Percentiles rank a stretch among this genome's conserved stretches.
These are phyloP conservation scores for Crithidia mellificae DNA, from an alignment of 208 protist genomes.

Conservation along the genomic window DNA sequence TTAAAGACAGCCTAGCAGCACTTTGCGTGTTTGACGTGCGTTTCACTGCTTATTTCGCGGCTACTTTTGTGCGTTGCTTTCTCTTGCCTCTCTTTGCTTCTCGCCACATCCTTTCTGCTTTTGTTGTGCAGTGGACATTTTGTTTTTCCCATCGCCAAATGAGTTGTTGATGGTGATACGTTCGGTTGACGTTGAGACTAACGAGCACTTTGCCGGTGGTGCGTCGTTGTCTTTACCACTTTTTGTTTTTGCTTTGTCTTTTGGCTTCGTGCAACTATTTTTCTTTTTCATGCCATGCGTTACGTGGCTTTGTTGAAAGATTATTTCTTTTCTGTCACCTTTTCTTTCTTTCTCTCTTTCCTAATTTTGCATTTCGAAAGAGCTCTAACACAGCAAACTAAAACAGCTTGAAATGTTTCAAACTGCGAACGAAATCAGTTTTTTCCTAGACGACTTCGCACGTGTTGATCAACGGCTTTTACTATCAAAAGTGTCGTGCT, in stretches of 20 bases:
- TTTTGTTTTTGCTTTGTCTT: not conserved
- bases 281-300: not conserved
- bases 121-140: too few species aligned
- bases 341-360: not conserved
- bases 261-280: not conserved
- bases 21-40: too few species aligned
- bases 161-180: not conserved
- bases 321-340: not conserved
- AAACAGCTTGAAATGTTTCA: too few species aligned
- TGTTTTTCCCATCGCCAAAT: not conserved
- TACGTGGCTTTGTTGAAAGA: not conserved
- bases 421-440: not conserved
- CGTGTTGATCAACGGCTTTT: too few species aligned
- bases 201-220: not conserved
- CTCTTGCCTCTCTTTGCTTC: not conserved
- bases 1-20: too few species aligned
- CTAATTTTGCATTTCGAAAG: slow-evolving; percentile 10
- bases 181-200: not conserved
- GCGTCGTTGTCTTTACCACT: not conserved
- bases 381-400: slow-evolving; percentile 2
- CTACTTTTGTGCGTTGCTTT: too few species aligned
- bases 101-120: not conserved
- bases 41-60: too few species aligned
- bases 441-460: too few species aligned
- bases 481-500: too few species aligned